Evolutionary conservation across 352 stramenopile species (phyloP).

Genomic region (Blastocystis hominis): DNA sequence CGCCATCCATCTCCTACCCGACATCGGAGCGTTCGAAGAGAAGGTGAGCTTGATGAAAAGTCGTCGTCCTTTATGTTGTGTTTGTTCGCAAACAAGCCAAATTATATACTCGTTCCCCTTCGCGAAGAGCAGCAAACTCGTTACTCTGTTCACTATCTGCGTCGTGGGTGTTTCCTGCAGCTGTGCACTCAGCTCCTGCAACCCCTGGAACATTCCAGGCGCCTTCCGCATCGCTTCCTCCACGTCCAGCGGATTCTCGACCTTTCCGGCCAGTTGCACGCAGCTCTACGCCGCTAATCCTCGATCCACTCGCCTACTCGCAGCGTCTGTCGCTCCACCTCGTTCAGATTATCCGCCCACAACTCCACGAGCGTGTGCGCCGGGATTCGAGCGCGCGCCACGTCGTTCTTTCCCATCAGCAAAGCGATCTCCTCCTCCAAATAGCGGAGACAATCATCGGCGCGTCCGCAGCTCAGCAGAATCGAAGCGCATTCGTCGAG

Average conservation of each 20-base stretch:
- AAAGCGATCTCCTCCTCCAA: constrained; percentile 10
- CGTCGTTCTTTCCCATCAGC: not conserved
- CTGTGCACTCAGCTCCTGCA: not conserved
- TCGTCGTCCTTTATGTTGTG: constrained; percentile 28
- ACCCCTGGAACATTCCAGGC: not conserved
- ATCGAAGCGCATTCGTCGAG: not conserved
- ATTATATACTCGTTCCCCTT: not conserved
- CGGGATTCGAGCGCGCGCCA: not conserved
- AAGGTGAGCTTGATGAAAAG: constrained; percentile 14
- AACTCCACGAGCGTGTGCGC: not conserved
- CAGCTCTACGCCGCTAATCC: not conserved
- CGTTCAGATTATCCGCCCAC: not conserved
- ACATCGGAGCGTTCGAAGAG: constrained; percentile 11
- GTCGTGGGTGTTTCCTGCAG: not conserved
- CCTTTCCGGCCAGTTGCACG: not conserved
- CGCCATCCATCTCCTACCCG: not conserved
- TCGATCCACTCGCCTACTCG: not conserved
- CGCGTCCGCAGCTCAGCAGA: not conserved
- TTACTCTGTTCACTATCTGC: not conserved
- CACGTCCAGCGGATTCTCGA: not conserved
- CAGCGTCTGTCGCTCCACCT: not conserved
- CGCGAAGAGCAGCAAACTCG: not conserved
- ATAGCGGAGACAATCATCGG: not conserved
- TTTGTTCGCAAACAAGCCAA: not conserved
- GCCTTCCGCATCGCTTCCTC: not conserved